Conservation (phyloP, 371 early-diverging fungal species). For the Actinomucor elegans region DNA sequence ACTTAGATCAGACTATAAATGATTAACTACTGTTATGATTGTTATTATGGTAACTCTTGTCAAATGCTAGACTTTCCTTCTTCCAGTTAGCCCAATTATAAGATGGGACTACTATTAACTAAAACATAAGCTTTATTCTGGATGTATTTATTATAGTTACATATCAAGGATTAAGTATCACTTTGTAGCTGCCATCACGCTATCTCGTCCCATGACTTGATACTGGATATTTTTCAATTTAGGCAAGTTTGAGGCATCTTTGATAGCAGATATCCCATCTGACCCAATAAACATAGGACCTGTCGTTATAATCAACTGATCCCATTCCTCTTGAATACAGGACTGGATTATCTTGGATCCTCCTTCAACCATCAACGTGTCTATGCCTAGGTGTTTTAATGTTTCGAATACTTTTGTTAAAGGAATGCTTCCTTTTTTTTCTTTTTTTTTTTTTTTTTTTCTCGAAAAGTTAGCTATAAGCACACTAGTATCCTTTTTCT, state of each 20-base stretch:
- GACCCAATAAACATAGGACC: slow-evolving; percentile 74
- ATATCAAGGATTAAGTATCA: no score
- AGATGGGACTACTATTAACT: no score
- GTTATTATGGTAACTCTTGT: no score
- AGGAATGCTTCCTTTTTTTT: slow-evolving; percentile 26
- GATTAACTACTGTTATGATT: no score
- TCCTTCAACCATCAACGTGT: slow-evolving; percentile 90
- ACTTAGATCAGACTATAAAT: no score
- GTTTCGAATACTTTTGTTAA: slow-evolving; percentile 19
- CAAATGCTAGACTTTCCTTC: no score
- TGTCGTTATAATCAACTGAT: slow-evolving; percentile 74
- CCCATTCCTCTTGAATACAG: slow-evolving; percentile 53
- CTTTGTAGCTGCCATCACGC: slow-evolving; percentile 23
- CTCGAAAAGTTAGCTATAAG: neutral
- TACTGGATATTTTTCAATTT: slow-evolving; percentile 13
- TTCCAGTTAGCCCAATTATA: no score
- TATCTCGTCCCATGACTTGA: slow-evolving; percentile 19
- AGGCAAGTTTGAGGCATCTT: neutral
- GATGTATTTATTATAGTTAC: no score
- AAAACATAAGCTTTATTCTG: no score
- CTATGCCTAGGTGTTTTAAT: slow-evolving; percentile 36
- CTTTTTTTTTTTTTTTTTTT: neutral
- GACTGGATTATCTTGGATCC: slow-evolving; percentile 79
- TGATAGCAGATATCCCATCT: slow-evolving; percentile 47
- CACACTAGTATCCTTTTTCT: neutral